Base-by-base conservation (phyloP, 441 rosid species). In the Syzygium syzygioides region DNA sequence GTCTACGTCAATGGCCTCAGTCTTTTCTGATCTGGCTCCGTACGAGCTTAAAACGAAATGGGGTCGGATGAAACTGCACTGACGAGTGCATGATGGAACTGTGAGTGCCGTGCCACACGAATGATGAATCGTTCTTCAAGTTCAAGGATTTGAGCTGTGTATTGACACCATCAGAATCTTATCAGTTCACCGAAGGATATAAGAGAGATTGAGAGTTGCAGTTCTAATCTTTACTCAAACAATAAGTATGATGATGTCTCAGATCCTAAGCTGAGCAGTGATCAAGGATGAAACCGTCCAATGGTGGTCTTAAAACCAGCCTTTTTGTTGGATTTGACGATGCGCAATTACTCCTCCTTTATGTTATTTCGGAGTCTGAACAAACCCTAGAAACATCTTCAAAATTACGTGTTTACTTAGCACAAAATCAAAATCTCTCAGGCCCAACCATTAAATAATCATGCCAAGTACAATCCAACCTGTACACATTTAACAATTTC, bases 401-500 rank as follows among this genome's bases (percentile, higher is more conserved):
- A 13, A 85, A 13, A 26, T 55, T 4, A 85, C 11, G 86, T 7
- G 28, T 17, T 5, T 25, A 14, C 55, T 3, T 11, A 25, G 88
- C 91, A 89, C 83, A 37, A 76, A 71, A 41, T 23, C 83, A 76
- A 41, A 28, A 14, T 60, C 18, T 14, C 18, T 13, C 68, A 5
- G n/a, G n/a, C 83, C 52, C 52, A 3, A 41, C 52, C 68, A 23
- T 76, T 76, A 41, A 76, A 76, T 41, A 76, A 76, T 41, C 50
- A 3, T 12, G 52, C 83, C 52, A 12, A 6, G 52, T 76, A 45
- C 52, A 23, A 76, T 76, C 52, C 52, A 23, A 23, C 52, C 83
- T 17, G 52, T 12, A 7, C n/a, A 41, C 83, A 76, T 90, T 92
- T 91, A 91, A 92, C 79, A 48, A 80, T 20, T 48, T 66, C 95